Percentiles rank a stretch among this genome's conserved stretches.
Evolutionary conservation across 2,329 filamentous ascomycete species (phyloP).

Genomic region (Nigrospora osmanthi): DNA sequence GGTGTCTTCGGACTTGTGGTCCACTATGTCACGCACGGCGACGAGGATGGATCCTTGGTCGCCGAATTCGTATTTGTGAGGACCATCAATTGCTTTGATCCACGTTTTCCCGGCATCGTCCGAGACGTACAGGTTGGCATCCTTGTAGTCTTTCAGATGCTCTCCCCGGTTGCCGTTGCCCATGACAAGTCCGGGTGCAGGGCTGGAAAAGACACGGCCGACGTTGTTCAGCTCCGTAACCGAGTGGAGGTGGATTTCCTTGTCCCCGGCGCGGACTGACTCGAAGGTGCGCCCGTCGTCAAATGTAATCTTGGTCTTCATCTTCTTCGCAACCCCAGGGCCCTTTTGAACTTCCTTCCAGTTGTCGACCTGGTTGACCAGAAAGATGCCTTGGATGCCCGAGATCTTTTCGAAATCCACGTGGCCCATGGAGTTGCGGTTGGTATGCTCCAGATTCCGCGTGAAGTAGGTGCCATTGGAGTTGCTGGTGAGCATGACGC

Average conservation of each 20-base stretch:
- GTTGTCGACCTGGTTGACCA: constrained; percentile 87
- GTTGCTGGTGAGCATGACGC: constrained; percentile 88
- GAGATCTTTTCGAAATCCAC: constrained; percentile 96
- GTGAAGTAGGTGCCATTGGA: constrained; percentile 97
- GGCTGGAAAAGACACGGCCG: constrained; percentile 86
- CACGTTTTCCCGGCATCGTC: constrained; percentile 86
- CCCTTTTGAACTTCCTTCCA: constrained; percentile 60
- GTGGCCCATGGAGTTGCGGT: constrained; percentile 65
- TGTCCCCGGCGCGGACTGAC: constrained; percentile 57
- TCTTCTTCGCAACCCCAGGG: constrained; percentile 49
- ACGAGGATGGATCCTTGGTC: constrained; percentile 86
- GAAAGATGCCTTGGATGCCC: constrained; percentile 83
- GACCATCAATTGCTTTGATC: constrained; percentile 65
- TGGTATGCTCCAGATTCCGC: constrained; percentile 85
- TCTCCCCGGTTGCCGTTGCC: constrained; percentile 86
- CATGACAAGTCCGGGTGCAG: constrained; percentile 89
- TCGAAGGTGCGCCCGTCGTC: constrained; percentile 89
- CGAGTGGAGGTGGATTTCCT: constrained; percentile 79
- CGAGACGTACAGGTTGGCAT: constrained; percentile 80
- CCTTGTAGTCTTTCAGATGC: constrained; percentile 58
- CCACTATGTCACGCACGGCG: constrained; percentile 59
- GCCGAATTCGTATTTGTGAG: constrained; percentile 94
- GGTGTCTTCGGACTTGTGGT: background rate
- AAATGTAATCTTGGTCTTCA: constrained; percentile 82
- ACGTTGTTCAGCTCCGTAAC: constrained; percentile 77